Evolutionary conservation across 2,329 filamentous ascomycete genomes (phyloP), one percentile per base, ranked within the genome.

Genomic region (Cladorrhinum sp.): DNA sequence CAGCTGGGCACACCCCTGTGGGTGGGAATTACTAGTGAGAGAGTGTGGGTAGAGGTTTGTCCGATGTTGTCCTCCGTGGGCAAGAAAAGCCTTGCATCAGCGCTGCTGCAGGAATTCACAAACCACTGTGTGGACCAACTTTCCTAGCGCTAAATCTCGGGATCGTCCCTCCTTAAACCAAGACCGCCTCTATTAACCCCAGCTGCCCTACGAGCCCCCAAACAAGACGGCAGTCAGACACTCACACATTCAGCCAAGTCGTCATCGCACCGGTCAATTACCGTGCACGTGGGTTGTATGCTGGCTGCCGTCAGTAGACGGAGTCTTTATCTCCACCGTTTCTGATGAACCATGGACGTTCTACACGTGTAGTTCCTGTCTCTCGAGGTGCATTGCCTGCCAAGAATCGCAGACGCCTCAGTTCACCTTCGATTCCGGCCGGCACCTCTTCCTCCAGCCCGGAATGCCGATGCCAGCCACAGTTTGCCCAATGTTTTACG

Each of bases 1-100:
- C 58, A 55, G 55, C 48, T 58, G 55, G 45, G 32, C 16, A 6
- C 7, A 2, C 24, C 45, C 18, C 29, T 24, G 22, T 55, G 59
- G 55, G 45, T 8, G 55, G n/a, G 29, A 18, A 25, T 27, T n/a
- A n/a, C n/a, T n/a, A n/a, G n/a, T n/a, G n/a, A n/a, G 22, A 50
- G 59, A 50, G 45, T 12, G 55, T 22, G 29, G 52, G 41, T 27
- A 36, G 25, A 5, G 8, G 20, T 50, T 59, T 13, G 66, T 45
- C 41, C n/a, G 41, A 45, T 22, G 41, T 45, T 18, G 41, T 20
- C 41, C 6, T 45, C n/a, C 18, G 36, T 13, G 27, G 27, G 27
- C 27, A 6, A 32, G 27, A 62, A 16, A 62, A 54, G 4, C 4
- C 59, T 13, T 32, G 27, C 32, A 36, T 8, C 32, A 36, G 9